Percentiles rank a stretch among this genome's conserved stretches.
These are phyloP conservation scores for Penicillium ucsense DNA, from an alignment of 495 filamentous ascomycete species.

Conservation along the genomic window DNA sequence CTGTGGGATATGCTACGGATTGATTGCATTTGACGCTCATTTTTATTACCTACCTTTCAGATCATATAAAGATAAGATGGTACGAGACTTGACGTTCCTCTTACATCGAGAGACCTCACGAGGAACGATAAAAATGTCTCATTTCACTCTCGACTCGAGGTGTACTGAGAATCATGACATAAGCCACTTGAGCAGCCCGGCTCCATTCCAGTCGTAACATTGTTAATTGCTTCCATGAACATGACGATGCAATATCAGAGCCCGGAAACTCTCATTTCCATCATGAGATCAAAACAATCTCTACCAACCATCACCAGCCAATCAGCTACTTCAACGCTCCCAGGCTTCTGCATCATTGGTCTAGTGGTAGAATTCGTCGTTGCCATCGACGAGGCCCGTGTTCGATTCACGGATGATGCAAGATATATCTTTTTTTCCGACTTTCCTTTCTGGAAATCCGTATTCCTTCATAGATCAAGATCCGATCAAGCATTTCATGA, in stretches of 20 bases:
- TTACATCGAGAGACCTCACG: too few species aligned
- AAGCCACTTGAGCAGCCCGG: too few species aligned
- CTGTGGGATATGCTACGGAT: too few species aligned
- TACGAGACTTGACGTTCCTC: too few species aligned
- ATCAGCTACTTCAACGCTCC: neutral
- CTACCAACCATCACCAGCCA: neutral
- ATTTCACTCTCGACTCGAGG: too few species aligned
- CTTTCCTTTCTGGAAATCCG: neutral
- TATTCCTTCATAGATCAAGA: neutral
- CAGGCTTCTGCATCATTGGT: slow-evolving; percentile 38
- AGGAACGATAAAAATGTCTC: too few species aligned
- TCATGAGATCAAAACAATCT: neutral
- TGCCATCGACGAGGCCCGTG: slow-evolving; percentile 51
- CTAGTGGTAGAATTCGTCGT: slow-evolving; percentile 53
- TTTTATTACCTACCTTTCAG: too few species aligned
- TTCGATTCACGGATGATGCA: slow-evolving; percentile 52
- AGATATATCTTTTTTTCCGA: slow-evolving; percentile 8
- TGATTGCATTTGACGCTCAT: too few species aligned
- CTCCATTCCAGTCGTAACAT: neutral
- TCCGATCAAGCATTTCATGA: neutral
- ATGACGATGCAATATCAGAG: neutral
- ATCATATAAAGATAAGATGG: too few species aligned
- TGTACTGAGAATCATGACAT: too few species aligned
- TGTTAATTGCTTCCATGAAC: neutral
- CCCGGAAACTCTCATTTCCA: too few species aligned